Evolutionary conservation across 2,329 filamentous ascomycete genomes (phyloP), one percentile per base, ranked within the genome.

Genomic region (Aaosphaeria arxii): DNA sequence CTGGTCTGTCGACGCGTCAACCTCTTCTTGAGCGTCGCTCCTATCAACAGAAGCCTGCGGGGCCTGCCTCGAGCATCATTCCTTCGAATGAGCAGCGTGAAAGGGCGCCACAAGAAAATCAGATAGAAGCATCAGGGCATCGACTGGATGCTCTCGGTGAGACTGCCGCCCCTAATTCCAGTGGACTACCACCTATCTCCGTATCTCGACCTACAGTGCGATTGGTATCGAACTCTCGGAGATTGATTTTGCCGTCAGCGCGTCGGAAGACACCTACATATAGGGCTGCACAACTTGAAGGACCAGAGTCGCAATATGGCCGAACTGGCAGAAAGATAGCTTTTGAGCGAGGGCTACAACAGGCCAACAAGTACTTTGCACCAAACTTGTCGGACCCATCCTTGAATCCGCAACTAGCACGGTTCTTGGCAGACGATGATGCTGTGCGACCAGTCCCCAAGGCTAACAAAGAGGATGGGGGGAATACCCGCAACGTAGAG

Each of bases 261-360:
- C 17, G 17, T 24, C 17, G 17, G 17, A 9, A 9, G 33, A 36
- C 33, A n/a, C 9, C 54, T 4, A 43, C 54, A 7, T 62, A 60
- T 43, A 63, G 71, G 38, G 50, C 55, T 39, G 74, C 68, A 30
- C 75, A 77, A 52, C 56, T 77, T 4, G 75, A 77, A 51, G 63
- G 66, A 4, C 60, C 72, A 11, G 74, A 76, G 48, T 54, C 50
- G n/a, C 64, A 66, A 1, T 71, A 71, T 42, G 56, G 69, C 30
- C 47, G 49, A 13, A 55, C 51, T 17, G 62, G 73, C 54, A 66
- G 70, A 11, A 62, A 63, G 30, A 59, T 64, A 30, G 70, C 67
- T 4, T 77, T 77, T 48, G 57, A 61, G 32, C 65, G 57, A 43
- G 63, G 59, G 5, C 48, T 72, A 30, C 57, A 55, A 38, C 55